Conservation (phyloP, 805 yeast genomes). For the Tanozyma kutaoensis region DNA sequence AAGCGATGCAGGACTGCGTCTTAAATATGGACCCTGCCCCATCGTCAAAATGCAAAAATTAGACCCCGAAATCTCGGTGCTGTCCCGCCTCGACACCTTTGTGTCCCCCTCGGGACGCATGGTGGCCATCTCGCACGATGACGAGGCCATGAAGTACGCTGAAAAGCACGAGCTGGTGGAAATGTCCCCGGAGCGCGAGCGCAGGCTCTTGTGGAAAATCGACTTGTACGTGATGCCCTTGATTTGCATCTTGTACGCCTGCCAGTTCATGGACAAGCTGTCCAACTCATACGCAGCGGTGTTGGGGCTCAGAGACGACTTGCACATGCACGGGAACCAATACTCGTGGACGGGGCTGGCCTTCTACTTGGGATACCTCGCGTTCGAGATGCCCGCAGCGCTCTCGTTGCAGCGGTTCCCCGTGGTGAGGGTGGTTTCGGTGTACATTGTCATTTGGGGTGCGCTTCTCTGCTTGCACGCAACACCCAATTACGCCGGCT, state of each 20-base stretch:
- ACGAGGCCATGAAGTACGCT: too few species aligned
- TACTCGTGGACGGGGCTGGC: constrained; percentile 7
- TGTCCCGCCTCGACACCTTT: too few species aligned
- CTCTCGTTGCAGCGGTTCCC: constrained; percentile 7
- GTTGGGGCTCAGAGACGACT: constrained; percentile 43
- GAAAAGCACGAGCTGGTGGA: too few species aligned
- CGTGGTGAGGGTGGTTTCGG: constrained; percentile 11
- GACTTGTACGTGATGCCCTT: constrained; percentile 35
- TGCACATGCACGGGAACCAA: constrained; percentile 11
- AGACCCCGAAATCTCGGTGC: too few species aligned
- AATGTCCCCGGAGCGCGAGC: constrained; percentile 1
- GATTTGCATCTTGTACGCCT: constrained; percentile 38
- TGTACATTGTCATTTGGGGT: constrained; percentile 8
- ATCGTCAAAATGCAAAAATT: too few species aligned
- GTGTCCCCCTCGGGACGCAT: too few species aligned
- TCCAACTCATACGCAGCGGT: constrained; percentile 49
- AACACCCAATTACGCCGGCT: constrained; percentile 16
- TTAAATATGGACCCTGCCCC: too few species aligned
- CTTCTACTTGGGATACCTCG: constrained; percentile 3
- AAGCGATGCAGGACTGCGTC: too few species aligned
- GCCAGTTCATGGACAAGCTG: constrained; percentile 49
- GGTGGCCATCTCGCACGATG: too few species aligned
- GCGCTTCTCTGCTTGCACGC: constrained; percentile 4
- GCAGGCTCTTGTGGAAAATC: constrained; percentile 17
- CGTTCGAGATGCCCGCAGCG: constrained; percentile 3